phyloP scores from a whole-genome alignment of 2,329 filamentous ascomycete genomes.

The Tolypocladium tropicale region DNA sequence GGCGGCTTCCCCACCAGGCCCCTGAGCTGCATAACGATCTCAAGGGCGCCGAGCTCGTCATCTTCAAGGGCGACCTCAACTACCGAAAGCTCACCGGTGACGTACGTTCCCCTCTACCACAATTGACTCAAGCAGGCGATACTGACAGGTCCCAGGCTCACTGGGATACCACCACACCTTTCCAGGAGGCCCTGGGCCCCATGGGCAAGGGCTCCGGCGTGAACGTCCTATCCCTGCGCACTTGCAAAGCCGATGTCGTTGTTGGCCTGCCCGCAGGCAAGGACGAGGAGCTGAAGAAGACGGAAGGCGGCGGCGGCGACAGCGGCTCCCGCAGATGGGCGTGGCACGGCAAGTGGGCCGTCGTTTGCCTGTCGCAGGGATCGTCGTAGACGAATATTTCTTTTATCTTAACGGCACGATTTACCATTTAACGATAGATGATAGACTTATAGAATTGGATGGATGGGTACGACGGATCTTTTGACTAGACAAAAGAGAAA shows the following conservation, averaged over 20 bases:
- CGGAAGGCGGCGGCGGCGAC: conserved; percentile 61
- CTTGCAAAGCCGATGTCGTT: conserved; percentile 93
- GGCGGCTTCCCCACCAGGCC: conserved; percentile 66
- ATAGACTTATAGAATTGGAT: conserved; percentile 1
- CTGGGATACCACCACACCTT: conserved; percentile 85
- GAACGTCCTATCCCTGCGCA: conserved; percentile 77
- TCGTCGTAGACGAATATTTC: conserved; percentile 12
- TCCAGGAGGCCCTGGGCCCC: conserved; percentile 74
- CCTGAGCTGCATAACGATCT: conserved; percentile 65
- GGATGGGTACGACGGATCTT: not conserved
- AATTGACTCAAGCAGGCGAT: not conserved
- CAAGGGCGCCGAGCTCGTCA: conserved; percentile 72
- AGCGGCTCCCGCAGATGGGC: conserved; percentile 73
- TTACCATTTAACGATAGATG: conserved; percentile 2
- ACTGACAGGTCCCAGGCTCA: conserved; percentile 15
- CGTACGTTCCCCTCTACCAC: conserved; percentile 42
- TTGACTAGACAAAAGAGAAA: not conserved
- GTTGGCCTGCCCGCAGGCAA: conserved; percentile 74
- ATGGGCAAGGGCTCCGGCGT: conserved; percentile 73
- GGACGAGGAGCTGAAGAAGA: conserved; percentile 67
- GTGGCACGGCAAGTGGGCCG: conserved; percentile 93
- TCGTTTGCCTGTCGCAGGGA: conserved; percentile 48
- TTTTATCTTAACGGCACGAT: too few species aligned
- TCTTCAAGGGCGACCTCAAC: conserved; percentile 97
- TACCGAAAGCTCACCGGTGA: conserved; percentile 89